These are phyloP conservation scores for Sicyos baderoa DNA, from an alignment of 306 rosid species.

Conservation along the genomic window DNA sequence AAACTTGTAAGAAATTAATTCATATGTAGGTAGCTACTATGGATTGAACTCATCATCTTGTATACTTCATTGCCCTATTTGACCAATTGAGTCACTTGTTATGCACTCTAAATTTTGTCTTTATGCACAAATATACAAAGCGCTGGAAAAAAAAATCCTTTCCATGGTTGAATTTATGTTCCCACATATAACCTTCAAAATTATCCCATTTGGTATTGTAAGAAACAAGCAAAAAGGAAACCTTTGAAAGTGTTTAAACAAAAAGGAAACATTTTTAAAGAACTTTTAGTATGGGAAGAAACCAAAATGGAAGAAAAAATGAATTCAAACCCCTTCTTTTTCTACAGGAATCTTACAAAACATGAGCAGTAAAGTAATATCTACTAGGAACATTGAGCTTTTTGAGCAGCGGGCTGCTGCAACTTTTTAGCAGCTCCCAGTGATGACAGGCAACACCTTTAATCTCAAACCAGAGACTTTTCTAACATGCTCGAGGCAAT, in stretches of 20 bases:
- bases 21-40: too few species aligned
- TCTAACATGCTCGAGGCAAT: background rate
- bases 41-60: too few species aligned
- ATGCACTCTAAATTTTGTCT: too few species aligned
- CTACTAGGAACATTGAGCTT: slow-evolving; percentile 13
- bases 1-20: too few species aligned
- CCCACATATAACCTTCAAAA: background rate
- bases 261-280: too few species aligned
- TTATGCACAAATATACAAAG: background rate
- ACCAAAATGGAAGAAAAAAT: too few species aligned
- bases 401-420: slow-evolving; percentile 18
- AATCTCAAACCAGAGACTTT: background rate
- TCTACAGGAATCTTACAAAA: slow-evolving; percentile 4
- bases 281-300: too few species aligned
- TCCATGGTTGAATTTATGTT: background rate
- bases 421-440: slow-evolving; percentile 1
- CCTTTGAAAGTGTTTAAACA: too few species aligned
- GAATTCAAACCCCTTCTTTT: slow-evolving; percentile 2
- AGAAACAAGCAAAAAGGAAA: background rate
- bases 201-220: background rate
- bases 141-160: background rate
- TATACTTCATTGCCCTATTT: too few species aligned
- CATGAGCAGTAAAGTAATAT: background rate
- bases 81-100: too few species aligned
- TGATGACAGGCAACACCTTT: slow-evolving; percentile 4